A percentile compares a stretch with the other conserved stretches of the same genome.
phyloP scores from a whole-genome alignment of 345 rosid genomes.

The Acer yangbiense region DNA sequence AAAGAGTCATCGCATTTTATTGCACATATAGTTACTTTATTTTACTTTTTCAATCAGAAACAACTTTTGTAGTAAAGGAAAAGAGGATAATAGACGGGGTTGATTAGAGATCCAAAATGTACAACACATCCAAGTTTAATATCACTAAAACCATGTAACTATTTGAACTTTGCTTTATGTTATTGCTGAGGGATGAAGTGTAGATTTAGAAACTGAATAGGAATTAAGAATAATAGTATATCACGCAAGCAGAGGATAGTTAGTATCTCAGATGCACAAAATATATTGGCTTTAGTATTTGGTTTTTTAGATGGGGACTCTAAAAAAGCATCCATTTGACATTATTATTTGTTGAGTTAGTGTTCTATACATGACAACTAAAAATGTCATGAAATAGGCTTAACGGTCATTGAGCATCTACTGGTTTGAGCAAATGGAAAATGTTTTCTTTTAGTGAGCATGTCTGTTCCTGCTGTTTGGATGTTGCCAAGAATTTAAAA shows the following conservation, averaged over 20 bases:
- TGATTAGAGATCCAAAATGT: not conserved
- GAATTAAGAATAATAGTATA: not conserved
- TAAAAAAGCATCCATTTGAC: not conserved
- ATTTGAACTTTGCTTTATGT: slow-evolving; percentile 11
- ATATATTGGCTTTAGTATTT: not conserved
- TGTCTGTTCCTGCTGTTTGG: not conserved
- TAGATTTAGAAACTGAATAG: not conserved
- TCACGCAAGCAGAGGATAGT: not conserved
- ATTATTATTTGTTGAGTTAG: not conserved
- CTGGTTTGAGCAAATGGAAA: not conserved
- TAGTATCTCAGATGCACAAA: not conserved
- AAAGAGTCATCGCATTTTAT: slow-evolving; percentile 4
- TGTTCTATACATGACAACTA: not conserved
- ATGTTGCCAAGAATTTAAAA: too few relatives aligned
- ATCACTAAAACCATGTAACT: not conserved
- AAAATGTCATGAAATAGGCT: not conserved
- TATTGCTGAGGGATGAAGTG: not conserved
- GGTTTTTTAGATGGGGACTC: not conserved
- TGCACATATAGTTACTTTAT: not conserved
- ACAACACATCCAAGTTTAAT: not conserved
- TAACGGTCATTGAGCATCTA: not conserved
- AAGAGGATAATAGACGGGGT: too few relatives aligned
- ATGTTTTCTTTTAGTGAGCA: not conserved
- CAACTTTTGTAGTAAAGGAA: too few relatives aligned
- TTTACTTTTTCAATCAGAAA: too few relatives aligned